Evolutionary conservation across 352 stramenopile species (phyloP).

Genomic region (Globisporangium abappressorium): DNA sequence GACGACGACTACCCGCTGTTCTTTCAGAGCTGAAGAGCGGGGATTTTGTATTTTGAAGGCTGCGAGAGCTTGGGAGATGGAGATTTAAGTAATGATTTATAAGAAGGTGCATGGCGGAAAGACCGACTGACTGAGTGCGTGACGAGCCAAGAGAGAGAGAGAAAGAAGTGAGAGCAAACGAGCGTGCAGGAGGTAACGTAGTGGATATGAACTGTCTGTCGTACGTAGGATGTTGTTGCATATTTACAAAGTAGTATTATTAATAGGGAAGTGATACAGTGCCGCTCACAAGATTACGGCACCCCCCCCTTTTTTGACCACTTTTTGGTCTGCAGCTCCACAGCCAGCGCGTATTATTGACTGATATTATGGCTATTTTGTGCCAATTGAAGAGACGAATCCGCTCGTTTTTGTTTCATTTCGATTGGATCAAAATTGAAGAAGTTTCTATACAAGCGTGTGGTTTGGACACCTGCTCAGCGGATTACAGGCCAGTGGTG

Average conservation of each 20-base stretch:
- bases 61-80: background rate
- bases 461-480: no score
- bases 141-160: background rate
- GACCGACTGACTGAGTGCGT: background rate
- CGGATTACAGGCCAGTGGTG: no score
- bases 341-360: no score
- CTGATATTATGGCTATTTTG: no score
- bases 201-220: background rate
- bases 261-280: no score
- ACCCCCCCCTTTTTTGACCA: no score
- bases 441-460: no score
- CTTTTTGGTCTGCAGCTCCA: no score
- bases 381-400: no score
- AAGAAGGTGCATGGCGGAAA: background rate
- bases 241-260: background rate
- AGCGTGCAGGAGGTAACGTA: background rate
- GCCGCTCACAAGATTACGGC: no score
- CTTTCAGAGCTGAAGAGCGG: background rate
- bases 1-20: conserved; percentile 1
- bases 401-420: no score
- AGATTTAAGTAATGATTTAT: conserved; percentile 4
- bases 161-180: background rate
- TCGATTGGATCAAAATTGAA: no score
- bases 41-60: background rate
- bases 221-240: background rate